Conservation (phyloP, 2,329 filamentous ascomycete genomes). For the Corniculantispora saksenae region DNA sequence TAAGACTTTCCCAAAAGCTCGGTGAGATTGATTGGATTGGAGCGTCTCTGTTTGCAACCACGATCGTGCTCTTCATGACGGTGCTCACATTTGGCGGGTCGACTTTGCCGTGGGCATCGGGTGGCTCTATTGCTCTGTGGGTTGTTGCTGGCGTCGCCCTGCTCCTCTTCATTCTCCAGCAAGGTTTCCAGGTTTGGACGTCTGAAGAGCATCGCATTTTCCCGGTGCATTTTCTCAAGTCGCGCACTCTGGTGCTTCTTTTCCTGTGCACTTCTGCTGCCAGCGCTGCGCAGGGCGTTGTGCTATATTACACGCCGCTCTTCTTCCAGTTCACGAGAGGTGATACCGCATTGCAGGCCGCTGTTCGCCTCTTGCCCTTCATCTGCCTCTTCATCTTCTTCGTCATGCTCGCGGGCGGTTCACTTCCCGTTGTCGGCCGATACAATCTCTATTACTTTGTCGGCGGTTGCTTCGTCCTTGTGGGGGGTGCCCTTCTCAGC, state of each 20-base stretch:
- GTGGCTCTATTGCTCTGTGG: conserved; percentile 20
- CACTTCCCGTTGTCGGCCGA: conserved; percentile 36
- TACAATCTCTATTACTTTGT: conserved; percentile 43
- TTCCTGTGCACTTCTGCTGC: conserved; percentile 26
- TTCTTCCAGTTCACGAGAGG: conserved; percentile 50
- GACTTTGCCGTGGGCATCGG: background rate
- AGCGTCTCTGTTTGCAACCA: conserved; percentile 39
- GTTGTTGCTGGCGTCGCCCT: conserved; percentile 19
- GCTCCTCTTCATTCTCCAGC: background rate
- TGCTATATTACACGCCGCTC: conserved; percentile 51
- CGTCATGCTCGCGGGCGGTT: conserved; percentile 35
- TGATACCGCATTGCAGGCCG: conserved; percentile 39
- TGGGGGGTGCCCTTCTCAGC: conserved; percentile 33
- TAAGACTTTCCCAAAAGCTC: conserved; percentile 30
- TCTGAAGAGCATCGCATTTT: background rate
- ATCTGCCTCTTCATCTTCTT: conserved; percentile 38
- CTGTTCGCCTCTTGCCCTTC: conserved; percentile 41
- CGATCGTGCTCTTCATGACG: conserved; percentile 31
- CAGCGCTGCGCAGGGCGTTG: conserved; percentile 26
- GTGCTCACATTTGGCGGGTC: conserved; percentile 25
- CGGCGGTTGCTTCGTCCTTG: conserved; percentile 35
- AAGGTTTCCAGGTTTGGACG: background rate
- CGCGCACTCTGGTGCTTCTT: background rate
- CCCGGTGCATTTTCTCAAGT: background rate
- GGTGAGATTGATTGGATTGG: conserved; percentile 44